Evolutionary conservation across 345 rosid genomes (phyloP), one percentile per base, ranked within the genome.

Genomic region (Melaleuca alternifolia): DNA sequence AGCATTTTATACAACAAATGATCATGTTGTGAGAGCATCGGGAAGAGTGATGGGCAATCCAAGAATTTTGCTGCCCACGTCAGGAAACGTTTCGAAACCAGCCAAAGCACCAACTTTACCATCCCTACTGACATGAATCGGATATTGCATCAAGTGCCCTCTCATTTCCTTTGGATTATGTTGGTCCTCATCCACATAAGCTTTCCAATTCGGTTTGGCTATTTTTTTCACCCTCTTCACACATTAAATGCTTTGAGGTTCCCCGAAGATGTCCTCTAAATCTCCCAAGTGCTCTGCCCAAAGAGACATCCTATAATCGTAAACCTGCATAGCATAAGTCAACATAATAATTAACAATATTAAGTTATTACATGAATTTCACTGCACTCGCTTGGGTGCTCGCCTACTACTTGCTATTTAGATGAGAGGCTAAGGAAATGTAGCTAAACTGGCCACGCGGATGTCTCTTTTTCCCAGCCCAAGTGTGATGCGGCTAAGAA

Each of bases 201-300:
- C 91, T 59, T 89, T 51, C 97, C 96, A 93, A 90, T 95, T 95
- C n/a, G 23, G 41, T 77, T 79, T 86, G 0, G 94, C 92, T 10
- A 91, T 87, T 87, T 85, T 61, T 24, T 89, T 93, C 48, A 93
- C 93, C 30, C 20, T 83, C 87, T 85, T 87, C 41, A 41, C 84
- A 86, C 97, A 93, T 59, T 90, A 86, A 3, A 84, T 83, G 51
- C 48, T 85, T 83, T 91, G 87, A 4, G 96, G 96, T 83, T 93
- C 91, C 7, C 10, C 50, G 85, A 88, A 91, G 54, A 44, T 57
- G 33, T 93, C 90, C 84, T 93, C 91, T 1, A 93, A 86, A 23
- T 4, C 23, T 14, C 91, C 94, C 6, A 93, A 88, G 87, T 95
- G 97, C 88, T 93, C 96, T 0, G 95, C 97, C 97, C 97, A 94